Base-by-base conservation (phyloP, 306 rosid genomes). In the Vigna reflexopilosa region DNA sequence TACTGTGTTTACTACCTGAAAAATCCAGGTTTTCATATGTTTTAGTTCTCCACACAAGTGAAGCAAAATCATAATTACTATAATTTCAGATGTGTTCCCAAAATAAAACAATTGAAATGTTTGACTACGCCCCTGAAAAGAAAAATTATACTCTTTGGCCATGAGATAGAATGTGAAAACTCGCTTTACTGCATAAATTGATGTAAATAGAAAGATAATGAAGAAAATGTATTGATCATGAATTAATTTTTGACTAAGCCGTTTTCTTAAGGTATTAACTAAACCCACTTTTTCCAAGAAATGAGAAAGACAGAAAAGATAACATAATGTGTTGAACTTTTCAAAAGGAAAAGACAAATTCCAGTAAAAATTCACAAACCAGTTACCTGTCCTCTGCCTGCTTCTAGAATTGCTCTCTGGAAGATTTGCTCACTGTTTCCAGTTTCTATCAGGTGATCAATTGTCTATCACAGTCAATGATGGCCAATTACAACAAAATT, bases 361-460 rank as follows among this genome's bases (percentile, higher is more conserved):
- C 40, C 64, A 50, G 56, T 19, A 45, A 64, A 34, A 34, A 34
- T 4, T 34, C 38, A 34, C 7, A 64, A 83, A 54, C 30, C 44
- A 49, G 36, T 42, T 81, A 92, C 98, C 98, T 92, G 95, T 83
- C 98, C 98, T 59, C 93, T 87, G 74, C 98, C 96, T 52, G 83
- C 76, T 83, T 91, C 92, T 80, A 88, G 93, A 79, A 95, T 91
- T 70, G 98, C 98, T 79, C 83, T 80, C 82, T 91, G 96, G 80
- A 95, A 95, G 81, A 92, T 95, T 86, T 95, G 95, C 85, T 95
- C 98, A 62, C 97, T 92, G 61, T 91, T 92, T 87, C 98, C 98
- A 72, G 98, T 95, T 87, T 95, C 98, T 75, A 95, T 95, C 54
- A 95, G 92, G 81, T 83, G 72, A 84, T 95, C 98, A 71, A 95